phyloP scores from a whole-genome alignment of 345 rosid genomes.

The Gossypioides kirkii region DNA sequence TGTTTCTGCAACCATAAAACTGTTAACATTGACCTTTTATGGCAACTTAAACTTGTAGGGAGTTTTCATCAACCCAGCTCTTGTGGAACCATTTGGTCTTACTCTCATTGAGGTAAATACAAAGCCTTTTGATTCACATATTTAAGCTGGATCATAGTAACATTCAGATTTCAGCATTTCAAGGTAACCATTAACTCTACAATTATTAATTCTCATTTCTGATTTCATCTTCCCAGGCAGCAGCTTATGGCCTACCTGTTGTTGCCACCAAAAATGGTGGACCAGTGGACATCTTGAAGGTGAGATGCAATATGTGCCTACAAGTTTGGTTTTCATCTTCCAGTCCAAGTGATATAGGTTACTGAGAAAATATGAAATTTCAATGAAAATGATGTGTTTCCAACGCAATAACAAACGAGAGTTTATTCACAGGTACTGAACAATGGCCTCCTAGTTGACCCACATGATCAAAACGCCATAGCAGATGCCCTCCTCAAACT shows the following conservation, averaged over 20 bases:
- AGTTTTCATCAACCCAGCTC: conserved; percentile 68
- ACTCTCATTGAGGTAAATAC: conserved; percentile 55
- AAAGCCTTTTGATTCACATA: background rate
- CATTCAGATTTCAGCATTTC: background rate
- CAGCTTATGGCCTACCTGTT: conserved; percentile 64
- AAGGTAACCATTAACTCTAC: background rate
- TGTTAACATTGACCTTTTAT: conserved; percentile 22
- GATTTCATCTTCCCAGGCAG: conserved; percentile 39
- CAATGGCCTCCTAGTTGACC: conserved; percentile 63
- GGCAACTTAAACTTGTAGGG: conserved; percentile 44
- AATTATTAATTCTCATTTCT: conserved; percentile 9
- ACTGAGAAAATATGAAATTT: background rate
- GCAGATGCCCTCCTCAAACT: conserved; percentile 69
- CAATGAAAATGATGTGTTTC: background rate
- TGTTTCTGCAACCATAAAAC: conserved; percentile 13
- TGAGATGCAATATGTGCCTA: conserved; percentile 13
- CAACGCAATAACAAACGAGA: conserved; percentile 10
- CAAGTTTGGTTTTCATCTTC: conserved; percentile 1
- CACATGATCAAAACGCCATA: conserved; percentile 61
- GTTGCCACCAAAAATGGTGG: conserved; percentile 74
- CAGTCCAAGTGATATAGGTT: background rate
- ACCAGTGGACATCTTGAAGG: conserved; percentile 64
- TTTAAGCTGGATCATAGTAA: background rate
- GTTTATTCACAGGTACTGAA: conserved; percentile 44
- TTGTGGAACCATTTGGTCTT: conserved; percentile 73